Conservation (phyloP, 192 early-diverging fungal species). For the Endogone sp. region DNA sequence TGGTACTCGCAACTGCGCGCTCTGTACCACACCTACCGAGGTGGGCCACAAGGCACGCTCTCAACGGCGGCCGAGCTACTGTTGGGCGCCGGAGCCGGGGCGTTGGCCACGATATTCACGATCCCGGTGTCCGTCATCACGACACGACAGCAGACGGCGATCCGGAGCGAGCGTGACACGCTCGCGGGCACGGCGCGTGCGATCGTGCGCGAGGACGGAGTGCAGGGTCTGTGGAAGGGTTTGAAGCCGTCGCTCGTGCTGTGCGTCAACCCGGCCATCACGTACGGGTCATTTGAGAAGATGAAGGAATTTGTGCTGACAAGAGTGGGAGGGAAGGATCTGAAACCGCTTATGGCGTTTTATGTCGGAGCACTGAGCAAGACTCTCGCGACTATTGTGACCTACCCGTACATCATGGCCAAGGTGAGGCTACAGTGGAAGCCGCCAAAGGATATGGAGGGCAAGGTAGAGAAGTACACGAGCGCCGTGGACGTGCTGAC, state of each 20-base stretch:
- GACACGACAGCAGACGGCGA: slow-evolving; percentile 89
- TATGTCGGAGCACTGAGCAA: slow-evolving; percentile 91
- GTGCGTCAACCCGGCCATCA: slow-evolving; percentile 95
- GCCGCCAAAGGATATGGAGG: slow-evolving; percentile 61
- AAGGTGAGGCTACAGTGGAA: slow-evolving; percentile 96
- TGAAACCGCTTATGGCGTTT: slow-evolving; percentile 80
- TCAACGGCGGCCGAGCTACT: slow-evolving; percentile 85
- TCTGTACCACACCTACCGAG: slow-evolving; percentile 40
- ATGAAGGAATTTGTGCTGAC: slow-evolving; percentile 54
- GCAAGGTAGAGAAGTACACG: slow-evolving; percentile 58
- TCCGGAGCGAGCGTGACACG: slow-evolving; percentile 55
- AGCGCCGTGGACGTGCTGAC: slow-evolving; percentile 81
- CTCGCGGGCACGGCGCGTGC: slow-evolving; percentile 61
- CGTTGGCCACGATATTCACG: slow-evolving; percentile 82
- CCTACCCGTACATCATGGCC: slow-evolving; percentile 99
- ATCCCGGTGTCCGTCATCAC: slow-evolving; percentile 93
- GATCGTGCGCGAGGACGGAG: slow-evolving; percentile 78
- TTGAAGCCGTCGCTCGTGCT: slow-evolving; percentile 89
- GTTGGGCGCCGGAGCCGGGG: slow-evolving; percentile 88
- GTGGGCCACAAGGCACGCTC: slow-evolving; percentile 41
- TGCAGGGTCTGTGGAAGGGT: slow-evolving; percentile 85
- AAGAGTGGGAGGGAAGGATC: slow-evolving; percentile 20
- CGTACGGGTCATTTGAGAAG: slow-evolving; percentile 92
- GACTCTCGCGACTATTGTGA: slow-evolving; percentile 81
- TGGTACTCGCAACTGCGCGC: slow-evolving; percentile 73